phyloP scores from a whole-genome alignment of 1,284 basidiomycete genomes.

The Puccinia horiana region DNA sequence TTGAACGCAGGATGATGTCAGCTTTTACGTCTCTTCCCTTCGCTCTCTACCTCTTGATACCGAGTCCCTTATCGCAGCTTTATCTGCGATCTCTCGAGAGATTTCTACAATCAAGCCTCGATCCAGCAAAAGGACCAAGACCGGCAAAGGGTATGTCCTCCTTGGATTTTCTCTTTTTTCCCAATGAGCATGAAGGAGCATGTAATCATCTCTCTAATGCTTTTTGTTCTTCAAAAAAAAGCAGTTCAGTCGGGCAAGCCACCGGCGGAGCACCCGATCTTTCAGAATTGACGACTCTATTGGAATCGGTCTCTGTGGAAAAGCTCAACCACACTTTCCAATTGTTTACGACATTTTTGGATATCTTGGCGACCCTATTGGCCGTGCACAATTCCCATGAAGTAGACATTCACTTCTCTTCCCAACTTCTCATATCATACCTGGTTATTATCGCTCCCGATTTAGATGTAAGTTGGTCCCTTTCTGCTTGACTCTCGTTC shows the following conservation, averaged over 20 bases:
- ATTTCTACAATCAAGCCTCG: conserved; percentile 16
- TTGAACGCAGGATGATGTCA: conserved; percentile 24
- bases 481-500: neutral
- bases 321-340: conserved; percentile 40
- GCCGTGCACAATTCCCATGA: conserved; percentile 17
- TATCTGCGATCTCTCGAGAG: conserved; percentile 21
- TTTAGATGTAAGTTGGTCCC: conserved; percentile 18
- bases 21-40: conserved; percentile 31
- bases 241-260: conserved; percentile 26
- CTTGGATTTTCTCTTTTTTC: neutral
- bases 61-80: neutral
- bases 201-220: neutral
- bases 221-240: neutral
- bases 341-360: conserved; percentile 29
- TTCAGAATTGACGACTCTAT: conserved; percentile 14
- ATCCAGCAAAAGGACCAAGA: conserved; percentile 38
- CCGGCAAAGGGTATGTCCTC: conserved; percentile 29
- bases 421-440: conserved; percentile 37
- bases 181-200: neutral
- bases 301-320: conserved; percentile 40
- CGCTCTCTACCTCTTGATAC: conserved; percentile 27
- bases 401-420: conserved; percentile 43
- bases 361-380: conserved; percentile 31
- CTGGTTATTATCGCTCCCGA: conserved; percentile 31
- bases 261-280: conserved; percentile 17